Base-by-base conservation (phyloP, 352 stramenopile genomes). In the Blastocystis sp. region DNA sequence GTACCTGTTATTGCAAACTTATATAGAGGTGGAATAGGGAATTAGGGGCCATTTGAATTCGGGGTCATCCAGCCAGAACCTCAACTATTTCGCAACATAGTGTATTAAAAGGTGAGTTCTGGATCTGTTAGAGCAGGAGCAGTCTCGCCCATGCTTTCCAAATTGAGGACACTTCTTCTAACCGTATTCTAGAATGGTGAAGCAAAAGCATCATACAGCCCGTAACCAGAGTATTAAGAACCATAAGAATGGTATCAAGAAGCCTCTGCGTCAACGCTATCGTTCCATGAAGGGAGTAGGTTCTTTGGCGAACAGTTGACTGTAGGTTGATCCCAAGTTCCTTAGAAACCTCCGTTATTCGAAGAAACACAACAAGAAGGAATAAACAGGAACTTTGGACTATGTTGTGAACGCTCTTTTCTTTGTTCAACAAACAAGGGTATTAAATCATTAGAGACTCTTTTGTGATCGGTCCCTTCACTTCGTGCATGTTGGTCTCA, bases 401-500 rank as follows among this genome's bases (percentile, higher is more conserved):
- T 68, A 68, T 68, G 59, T 39, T 68, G 59, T 68, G 59, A 68
- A 26, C 18, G 18, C 59, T 5, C 2, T 2, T 59, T 37, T 68
- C 20, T 68, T 68, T 68, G 20, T 68, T 62, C 45, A 80, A 80
- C 70, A 80, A 80, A 80, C 70, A 80, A 37, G 26, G 11, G 5
- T n/a, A 63, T 45, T 80, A 23, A 64, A 64, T 53, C 18, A 61
- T 37, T 53, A 50, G 50, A 15, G 70, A 80, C 43, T 80, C 70
- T 26, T 80, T 80, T 20, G 70, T 80, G 88, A 96, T 96, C 91
- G 95, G 93, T 91, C 95, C 94, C 37, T 94, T 93, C 34, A 96
- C 91, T 91, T 95, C 93, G 41, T 94, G 93, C 90, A 99, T 98
- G 92, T 98, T 98, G 34, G 98, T 95, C 92, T 98, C 97, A 92